Evolutionary conservation across 2,329 filamentous ascomycete genomes (phyloP), one percentile per base, ranked within the genome.

Genomic region (Paramyrothecium roridum): DNA sequence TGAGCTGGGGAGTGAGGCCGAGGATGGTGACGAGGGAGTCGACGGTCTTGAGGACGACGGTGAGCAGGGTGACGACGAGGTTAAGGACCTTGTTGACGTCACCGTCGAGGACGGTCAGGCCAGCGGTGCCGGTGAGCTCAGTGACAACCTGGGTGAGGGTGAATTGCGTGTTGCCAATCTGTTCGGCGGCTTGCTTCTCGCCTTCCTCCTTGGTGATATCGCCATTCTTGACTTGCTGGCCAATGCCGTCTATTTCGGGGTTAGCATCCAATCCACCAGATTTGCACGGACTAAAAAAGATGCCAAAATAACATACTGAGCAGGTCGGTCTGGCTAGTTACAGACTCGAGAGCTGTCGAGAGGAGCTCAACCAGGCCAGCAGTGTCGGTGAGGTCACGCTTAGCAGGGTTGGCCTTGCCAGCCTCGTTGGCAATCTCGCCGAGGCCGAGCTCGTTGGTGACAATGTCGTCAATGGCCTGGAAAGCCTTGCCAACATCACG

Each of bases 41-140:
- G 56, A 67, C 65, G 50, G 57, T 58, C 52, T 58, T 37, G 47
- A 67, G 55, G 20, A 67, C 51, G 34, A 53, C 51, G 16, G 50
- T 48, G 37, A 64, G 50, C 17, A 69, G 61, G 21, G 47, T 50
- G n/a, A 51, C 48, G 22, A 65, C 63, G 30, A 65, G 50, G 56
- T 17, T 53, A 13, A 65, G 57, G n/a, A 67, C 52, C 19, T 54
- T 59, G 54, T 63, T 54, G 55, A 69, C 60, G 11, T 70, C 61
- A n/a, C 53, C 56, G 16, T 58, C 55, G 3, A 57, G 50, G 52
- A 65, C 59, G 23, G 55, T 40, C 17, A 70, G 53, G 23, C 61
- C 59, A 43, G 59, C 52, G 45, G 60, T 55, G 30, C 56, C 59
- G 19, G 59, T 59, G 34, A 68, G 59, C 57, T 63, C 54, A 52